Evolutionary conservation across 371 early-diverging fungal species (phyloP), one percentile per base, ranked within the genome.

Genomic region (Mucor piriformis): DNA sequence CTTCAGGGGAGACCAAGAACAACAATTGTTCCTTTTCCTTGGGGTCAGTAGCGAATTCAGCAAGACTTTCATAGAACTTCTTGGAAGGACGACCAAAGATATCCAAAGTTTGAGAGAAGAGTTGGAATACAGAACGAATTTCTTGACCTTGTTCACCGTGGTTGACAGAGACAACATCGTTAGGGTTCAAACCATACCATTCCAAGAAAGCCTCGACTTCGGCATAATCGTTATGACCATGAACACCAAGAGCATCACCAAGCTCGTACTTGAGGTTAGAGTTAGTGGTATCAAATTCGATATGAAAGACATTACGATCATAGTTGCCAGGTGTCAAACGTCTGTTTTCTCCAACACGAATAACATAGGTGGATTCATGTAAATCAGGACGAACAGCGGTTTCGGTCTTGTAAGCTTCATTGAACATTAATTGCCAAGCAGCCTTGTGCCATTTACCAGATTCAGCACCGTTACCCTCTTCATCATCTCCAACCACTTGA

Each of bases 301-400:
- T 81, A 74, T 96, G 96, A 89, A 96, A 94, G 12, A 96, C 91
- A 67, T 95, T 92, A 63, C 96, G 92, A 63, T 95, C 95, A 74
- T 96, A 96, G 23, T 77, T 64, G 4, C 73, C 69, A 3, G 96
- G 95, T 2, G 96, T 96, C 66, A 96, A 76, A 20, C 95, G 89
- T 43, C 82, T 76, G 79, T 90, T 88, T 57, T 90, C 89, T 15
- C 87, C 77, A 20, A 93, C 85, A 64, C 72, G 83, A 57, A 95
- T 84, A 12, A 81, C 62, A 67, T 80, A 90, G 3, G 85, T 83
- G 32, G 78, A 70, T 33, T 83, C 88, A 32, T 79, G 77, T 13
- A 87, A 58, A 56, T 91, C 92, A 4, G 92, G 88, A 18, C 91
- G 83, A 23, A 89, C 66, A 0, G 64, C 66, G 18, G 78, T 53